These are phyloP conservation scores for Eurotiales sp. DNA, from an alignment of 2,329 filamentous ascomycete genomes.

Conservation along the genomic window DNA sequence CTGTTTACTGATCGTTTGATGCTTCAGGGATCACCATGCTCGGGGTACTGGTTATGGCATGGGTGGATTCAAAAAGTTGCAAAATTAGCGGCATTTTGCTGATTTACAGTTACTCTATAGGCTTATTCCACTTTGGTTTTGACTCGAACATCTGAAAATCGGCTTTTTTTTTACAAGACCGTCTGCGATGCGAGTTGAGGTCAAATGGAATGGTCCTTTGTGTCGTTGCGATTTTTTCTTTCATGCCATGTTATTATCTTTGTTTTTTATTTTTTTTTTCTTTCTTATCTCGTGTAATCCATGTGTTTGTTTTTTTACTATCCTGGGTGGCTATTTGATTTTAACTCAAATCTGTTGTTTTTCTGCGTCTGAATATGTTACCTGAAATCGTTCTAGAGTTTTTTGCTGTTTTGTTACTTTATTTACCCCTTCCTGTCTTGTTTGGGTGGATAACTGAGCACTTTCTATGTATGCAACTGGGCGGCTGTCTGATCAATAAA, in stretches of 20 bases:
- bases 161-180: neutral
- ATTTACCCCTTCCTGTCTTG: too few relatives aligned
- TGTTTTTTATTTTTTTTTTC: slow-evolving; percentile 6
- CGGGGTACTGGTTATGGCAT: slow-evolving; percentile 16
- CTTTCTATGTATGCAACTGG: slow-evolving; percentile 25
- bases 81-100: slow-evolving; percentile 15
- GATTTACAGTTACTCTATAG: slow-evolving; percentile 14
- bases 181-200: neutral
- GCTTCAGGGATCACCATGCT: slow-evolving; percentile 15
- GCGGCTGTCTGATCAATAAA: slow-evolving; percentile 39
- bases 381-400: slow-evolving; percentile 11
- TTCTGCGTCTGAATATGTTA: neutral
- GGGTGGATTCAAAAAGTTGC: slow-evolving; percentile 16
- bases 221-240: slow-evolving; percentile 9
- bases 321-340: slow-evolving; percentile 25
- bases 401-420: slow-evolving; percentile 9
- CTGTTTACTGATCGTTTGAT: slow-evolving; percentile 13
- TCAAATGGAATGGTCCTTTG: neutral
- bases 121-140: neutral
- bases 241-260: too few relatives aligned
- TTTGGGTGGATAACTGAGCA: slow-evolving; percentile 29
- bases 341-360: slow-evolving; percentile 5
- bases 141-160: neutral
- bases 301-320: slow-evolving; percentile 13
- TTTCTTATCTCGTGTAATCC: slow-evolving; percentile 14